phyloP scores from a whole-genome alignment of 129 eudicot genomes.

The sunflower (Helianthus annuus) region DNA sequence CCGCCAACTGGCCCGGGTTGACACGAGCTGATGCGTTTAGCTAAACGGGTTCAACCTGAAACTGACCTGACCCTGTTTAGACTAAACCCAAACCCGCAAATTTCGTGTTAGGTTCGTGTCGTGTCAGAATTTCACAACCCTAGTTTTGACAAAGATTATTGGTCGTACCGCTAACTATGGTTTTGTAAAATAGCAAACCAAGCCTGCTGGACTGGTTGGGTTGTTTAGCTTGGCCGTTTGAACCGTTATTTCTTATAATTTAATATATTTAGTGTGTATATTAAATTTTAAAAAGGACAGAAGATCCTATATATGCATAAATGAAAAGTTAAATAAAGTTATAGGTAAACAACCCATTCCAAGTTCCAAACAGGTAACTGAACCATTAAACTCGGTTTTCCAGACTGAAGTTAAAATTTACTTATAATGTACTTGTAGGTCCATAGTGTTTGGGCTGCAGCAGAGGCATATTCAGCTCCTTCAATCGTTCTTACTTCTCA shows the following conservation, averaged over 20 bases:
- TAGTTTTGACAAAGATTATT: background rate
- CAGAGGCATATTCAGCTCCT: constrained; percentile 99
- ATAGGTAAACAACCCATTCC: background rate
- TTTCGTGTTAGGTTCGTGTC: no score
- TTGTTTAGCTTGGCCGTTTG: background rate
- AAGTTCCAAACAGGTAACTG: background rate
- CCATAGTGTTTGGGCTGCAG: constrained; percentile 99
- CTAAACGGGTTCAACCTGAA: no score
- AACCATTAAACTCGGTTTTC: background rate
- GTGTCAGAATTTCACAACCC: no score
- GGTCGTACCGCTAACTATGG: background rate
- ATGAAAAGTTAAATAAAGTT: background rate
- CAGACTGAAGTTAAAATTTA: background rate
- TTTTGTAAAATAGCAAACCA: background rate
- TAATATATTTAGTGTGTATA: background rate
- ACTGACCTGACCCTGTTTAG: no score
- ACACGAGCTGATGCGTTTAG: no score
- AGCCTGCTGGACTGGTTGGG: background rate
- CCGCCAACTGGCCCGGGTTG: no score
- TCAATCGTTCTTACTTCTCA: constrained; percentile 94
- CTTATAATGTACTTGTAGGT: constrained; percentile 46
- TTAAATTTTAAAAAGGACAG: background rate
- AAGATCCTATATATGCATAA: background rate
- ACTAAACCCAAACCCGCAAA: no score
- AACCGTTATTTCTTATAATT: background rate